Base-by-base conservation (phyloP, 2,329 filamentous ascomycete species). In the Mariannaea elegans region DNA sequence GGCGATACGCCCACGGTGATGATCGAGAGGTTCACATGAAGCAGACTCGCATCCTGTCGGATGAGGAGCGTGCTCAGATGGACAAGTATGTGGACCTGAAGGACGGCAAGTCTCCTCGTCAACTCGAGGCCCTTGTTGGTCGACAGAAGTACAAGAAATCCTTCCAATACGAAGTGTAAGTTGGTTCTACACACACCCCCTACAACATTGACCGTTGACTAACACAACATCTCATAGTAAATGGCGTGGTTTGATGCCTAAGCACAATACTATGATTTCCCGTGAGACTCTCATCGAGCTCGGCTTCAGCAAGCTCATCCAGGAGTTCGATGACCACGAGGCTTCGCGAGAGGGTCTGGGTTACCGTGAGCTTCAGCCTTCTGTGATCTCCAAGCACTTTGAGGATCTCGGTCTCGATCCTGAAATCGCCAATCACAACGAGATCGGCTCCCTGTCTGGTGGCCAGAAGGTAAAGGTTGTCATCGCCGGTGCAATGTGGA, bases 401-500 rank as follows among this genome's bases (percentile, higher is more conserved):
- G 94, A 98, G 72, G 95, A 99, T 72, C 86, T 98, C 32, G 95
- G 95, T 59, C 87, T 99, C 49, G 95, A 98, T 76, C 94, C 94
- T 0, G 95, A 99, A 73, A 98, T 99, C 73, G 95, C 95, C 72
- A 97, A 97, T 81, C 95, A 99, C 87, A 98, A 97, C 78, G 91
- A 97, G 79, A 99, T 99, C 71, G 93, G 92, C 64, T 95, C 94
- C 72, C 85, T 99, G 12, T 97, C 94, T 9, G 95, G 95, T 79
- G 95, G 95, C 13, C 95, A 99, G 76, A 98, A 98, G 80, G 95
- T 99, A 81, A 99, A 99, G 86, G 95, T 99, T 46, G 95, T 99
- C 64, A 88, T 99, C 69, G 95, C 93, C 3, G 92, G 92, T 72
- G 92, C 93, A 70, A 96, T 97, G 93, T 97, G 94, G 94, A 97